These are phyloP conservation scores for Ceratobasidium theobromae DNA, from an alignment of 1,284 basidiomycete species.

Conservation along the genomic window DNA sequence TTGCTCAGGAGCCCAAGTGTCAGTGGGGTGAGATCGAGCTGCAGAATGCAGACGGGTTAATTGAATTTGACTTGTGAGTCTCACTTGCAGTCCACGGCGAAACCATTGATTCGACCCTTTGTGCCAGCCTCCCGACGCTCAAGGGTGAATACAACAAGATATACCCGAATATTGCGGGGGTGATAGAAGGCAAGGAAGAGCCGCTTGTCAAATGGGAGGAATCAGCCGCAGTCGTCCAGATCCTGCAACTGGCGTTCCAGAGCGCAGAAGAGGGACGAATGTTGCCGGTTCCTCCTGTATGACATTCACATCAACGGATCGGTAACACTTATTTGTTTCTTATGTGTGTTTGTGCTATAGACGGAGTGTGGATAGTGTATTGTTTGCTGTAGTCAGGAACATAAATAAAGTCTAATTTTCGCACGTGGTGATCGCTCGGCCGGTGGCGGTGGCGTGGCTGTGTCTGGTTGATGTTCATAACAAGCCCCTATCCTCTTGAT, in stretches of 20 bases:
- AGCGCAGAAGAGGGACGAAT: conserved; percentile 13
- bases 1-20: conserved; percentile 21
- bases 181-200: conserved; percentile 29
- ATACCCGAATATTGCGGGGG: conserved; percentile 27
- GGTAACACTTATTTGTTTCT: conserved; percentile 1
- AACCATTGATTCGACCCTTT: not conserved
- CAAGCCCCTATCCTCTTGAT: conserved; percentile 1
- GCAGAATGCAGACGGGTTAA: conserved; percentile 8
- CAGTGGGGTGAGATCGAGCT: conserved; percentile 26
- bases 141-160: conserved; percentile 26
- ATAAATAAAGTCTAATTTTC: conserved; percentile 12
- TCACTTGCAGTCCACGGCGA: not conserved
- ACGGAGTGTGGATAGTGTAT: not conserved
- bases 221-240: conserved; percentile 24
- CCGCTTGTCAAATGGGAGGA: conserved; percentile 28
- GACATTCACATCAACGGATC: not conserved
- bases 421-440: conserved; percentile 10
- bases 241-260: conserved; percentile 24
- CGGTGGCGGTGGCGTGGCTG: conserved; percentile 15
- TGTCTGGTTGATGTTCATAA: conserved; percentile 1
- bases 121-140: conserved; percentile 11
- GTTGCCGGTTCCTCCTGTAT: conserved; percentile 7
- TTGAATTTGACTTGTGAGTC: conserved; percentile 31
- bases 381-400: not conserved
- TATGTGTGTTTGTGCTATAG: not conserved